Percentiles rank a stretch among this genome's conserved stretches.
Evolutionary conservation across 164 flowering plant species (phyloP).

Genomic region (Kingdonia uniflora): DNA sequence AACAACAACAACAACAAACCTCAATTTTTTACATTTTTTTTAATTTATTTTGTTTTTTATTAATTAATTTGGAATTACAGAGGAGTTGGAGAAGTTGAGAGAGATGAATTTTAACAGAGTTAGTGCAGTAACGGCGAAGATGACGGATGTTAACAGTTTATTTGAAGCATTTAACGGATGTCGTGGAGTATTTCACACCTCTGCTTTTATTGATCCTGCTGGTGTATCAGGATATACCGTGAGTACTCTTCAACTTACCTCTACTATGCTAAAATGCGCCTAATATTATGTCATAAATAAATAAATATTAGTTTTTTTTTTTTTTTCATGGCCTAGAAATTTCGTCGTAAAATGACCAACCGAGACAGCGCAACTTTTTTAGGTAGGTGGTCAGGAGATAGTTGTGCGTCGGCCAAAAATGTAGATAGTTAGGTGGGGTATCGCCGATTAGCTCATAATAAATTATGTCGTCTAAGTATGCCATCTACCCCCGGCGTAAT

Average conservation of each 20-base stretch:
- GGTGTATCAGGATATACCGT: slow-evolving; percentile 76
- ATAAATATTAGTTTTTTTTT: too few species aligned
- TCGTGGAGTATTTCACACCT: slow-evolving; percentile 65
- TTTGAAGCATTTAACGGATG: slow-evolving; percentile 50
- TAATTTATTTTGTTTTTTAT: not conserved
- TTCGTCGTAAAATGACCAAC: too few species aligned
- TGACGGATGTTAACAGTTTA: slow-evolving; percentile 39
- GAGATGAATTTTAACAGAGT: slow-evolving; percentile 26
- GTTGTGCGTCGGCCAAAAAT: too few species aligned
- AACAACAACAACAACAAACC: not conserved
- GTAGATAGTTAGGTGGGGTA: too few species aligned
- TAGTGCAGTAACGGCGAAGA: slow-evolving; percentile 29
- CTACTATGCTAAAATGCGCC: too few species aligned
- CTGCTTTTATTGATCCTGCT: slow-evolving; percentile 51
- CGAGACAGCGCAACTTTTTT: too few species aligned
- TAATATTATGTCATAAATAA: too few species aligned
- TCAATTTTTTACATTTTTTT: not conserved
- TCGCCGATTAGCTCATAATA: too few species aligned
- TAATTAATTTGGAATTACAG: slow-evolving; percentile 17
- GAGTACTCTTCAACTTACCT: slow-evolving; percentile 10
- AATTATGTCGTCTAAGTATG: too few species aligned
- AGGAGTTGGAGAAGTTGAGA: slow-evolving; percentile 41
- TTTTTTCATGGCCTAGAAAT: too few species aligned
- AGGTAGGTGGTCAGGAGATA: too few species aligned
- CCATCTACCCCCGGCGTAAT: too few species aligned